Conservation (phyloP, 2,329 filamentous ascomycete genomes). For the Colletotrichum sp. region DNA sequence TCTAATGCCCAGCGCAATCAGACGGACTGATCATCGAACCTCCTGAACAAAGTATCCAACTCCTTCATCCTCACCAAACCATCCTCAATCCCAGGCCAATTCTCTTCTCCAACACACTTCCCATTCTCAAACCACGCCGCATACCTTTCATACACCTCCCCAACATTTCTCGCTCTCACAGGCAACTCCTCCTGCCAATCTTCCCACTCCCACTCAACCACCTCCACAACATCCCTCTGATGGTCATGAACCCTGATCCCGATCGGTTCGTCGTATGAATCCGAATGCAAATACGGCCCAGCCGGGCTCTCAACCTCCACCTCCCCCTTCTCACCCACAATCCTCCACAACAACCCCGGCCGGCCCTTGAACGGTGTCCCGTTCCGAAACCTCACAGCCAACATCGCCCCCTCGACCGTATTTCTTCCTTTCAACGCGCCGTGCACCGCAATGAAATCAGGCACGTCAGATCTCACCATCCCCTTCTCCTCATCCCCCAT, state of each 20-base stretch:
- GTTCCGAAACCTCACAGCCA: constrained; percentile 49
- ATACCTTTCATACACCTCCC: constrained; percentile 61
- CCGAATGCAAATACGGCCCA: constrained; percentile 26
- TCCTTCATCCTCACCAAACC: not conserved
- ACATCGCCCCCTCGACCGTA: constrained; percentile 37
- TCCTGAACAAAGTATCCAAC: not conserved
- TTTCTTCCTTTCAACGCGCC: constrained; percentile 37
- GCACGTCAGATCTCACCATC: constrained; percentile 21
- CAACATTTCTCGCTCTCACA: constrained; percentile 51
- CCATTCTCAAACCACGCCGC: constrained; percentile 29
- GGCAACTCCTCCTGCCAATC: constrained; percentile 54
- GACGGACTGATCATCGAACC: not conserved
- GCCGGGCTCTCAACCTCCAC: constrained; percentile 28
- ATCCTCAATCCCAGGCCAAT: not conserved
- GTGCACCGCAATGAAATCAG: constrained; percentile 34
- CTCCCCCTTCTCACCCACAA: constrained; percentile 59
- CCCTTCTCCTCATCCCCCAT: not conserved
- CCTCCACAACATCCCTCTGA: constrained; percentile 45
- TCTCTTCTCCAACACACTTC: constrained; percentile 10
- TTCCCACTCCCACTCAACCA: constrained; percentile 48
- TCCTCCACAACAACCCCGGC: constrained; percentile 50
- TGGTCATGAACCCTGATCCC: constrained; percentile 57
- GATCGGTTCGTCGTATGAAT: constrained; percentile 41
- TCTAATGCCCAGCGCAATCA: not conserved
- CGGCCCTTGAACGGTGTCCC: constrained; percentile 54